Evolutionary conservation across 805 yeast species (phyloP), one percentile per base, ranked within the genome.

Genomic region (Saturnispora halmiae): DNA sequence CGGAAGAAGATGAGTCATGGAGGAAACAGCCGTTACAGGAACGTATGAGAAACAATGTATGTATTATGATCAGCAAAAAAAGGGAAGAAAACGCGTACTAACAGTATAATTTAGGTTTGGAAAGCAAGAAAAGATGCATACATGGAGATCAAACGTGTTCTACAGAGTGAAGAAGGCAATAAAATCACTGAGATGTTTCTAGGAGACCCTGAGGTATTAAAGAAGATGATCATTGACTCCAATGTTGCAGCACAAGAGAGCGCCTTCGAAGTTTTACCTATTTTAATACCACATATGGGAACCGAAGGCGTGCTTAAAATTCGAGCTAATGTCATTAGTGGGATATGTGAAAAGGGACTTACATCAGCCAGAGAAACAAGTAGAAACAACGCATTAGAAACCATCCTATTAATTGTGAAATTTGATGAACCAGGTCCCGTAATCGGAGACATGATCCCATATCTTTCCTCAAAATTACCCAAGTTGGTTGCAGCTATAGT

Each of bases 241-340:
- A 92, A 92, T 55, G 96, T 87, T 15, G 92, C 82, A 14, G 95
- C 97, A 0, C 95, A 87, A 48, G 97, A 92, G 53, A 65, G 80
- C 2, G 97, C 85, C 4, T 64, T 86, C 16, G 56, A 63, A 3
- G 70, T 82, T 6, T 57, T 85, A 5, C 60, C 61, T 11, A 67
- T 74, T 4, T 72, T 74, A 51, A 60, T 82, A 32, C 72, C 74
- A 51, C 71, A 59, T 52, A 82, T 83, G 2, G 80, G 79, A 0
- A 42, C 72, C 1, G 51, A 55, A 2, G 69, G 56, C 4, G 63
- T 70, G 36, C 32, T 58, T 5, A 65, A 60, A 46, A 52, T 77
- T 16, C 68, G 75, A 46, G 49, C 54, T 9, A 52, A 58, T 10
- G 64, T 74, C 4, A 63, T 76, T 1, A 55, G 70, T 3, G 59